Conservation (phyloP, 257 asterid genomes). For the Fraxinus excelsior region DNA sequence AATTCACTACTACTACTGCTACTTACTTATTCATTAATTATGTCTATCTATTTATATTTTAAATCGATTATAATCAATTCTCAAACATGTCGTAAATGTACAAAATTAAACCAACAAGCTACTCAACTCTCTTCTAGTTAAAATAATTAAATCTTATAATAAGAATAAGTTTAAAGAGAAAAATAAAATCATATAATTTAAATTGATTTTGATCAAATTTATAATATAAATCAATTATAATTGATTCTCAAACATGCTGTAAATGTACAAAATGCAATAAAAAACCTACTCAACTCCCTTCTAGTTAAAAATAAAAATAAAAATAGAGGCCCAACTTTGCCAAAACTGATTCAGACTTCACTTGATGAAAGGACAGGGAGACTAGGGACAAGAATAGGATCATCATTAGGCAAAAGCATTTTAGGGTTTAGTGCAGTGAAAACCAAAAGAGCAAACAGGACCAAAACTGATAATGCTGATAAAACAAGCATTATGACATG, state of each 20-base stretch:
- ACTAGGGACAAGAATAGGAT: constrained; percentile 28
- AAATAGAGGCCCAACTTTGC: not conserved
- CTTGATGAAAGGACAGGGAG: constrained; percentile 21
- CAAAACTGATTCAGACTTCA: not conserved
- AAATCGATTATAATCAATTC: no score
- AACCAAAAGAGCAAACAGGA: constrained; percentile 37
- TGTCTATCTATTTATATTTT: no score
- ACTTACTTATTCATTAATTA: no score
- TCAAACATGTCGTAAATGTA: not conserved
- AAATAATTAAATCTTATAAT: no score
- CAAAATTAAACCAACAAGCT: not conserved
- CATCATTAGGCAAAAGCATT: constrained; percentile 41
- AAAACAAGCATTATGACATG: constrained; percentile 37
- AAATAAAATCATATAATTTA: no score
- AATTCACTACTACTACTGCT: no score
- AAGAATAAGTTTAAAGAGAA: no score
- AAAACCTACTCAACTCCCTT: no score
- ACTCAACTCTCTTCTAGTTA: not conserved
- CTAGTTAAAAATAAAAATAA: not conserved
- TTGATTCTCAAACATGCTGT: no score
- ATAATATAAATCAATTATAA: no score
- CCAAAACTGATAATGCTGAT: constrained; percentile 44
- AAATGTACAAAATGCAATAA: no score
- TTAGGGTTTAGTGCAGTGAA: constrained; percentile 41
- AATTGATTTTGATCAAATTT: no score